These are phyloP conservation scores for Starmera quercuum DNA, from an alignment of 805 yeast species.

Conservation along the genomic window DNA sequence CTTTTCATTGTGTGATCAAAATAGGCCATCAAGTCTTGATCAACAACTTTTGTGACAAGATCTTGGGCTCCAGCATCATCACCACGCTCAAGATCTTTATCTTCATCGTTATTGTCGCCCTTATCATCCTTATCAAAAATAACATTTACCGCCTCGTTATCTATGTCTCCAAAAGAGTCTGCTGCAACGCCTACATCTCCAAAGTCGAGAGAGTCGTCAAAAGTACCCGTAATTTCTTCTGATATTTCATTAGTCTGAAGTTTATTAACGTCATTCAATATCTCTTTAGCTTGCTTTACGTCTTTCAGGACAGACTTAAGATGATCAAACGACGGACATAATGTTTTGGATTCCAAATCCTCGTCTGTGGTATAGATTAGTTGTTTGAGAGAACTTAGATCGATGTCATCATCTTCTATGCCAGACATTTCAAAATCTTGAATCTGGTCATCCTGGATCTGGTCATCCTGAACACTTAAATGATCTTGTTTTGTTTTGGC, in stretches of 20 bases:
- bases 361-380: constrained; percentile 22
- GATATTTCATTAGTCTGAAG: constrained; percentile 16
- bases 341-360: constrained; percentile 24
- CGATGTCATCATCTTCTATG: constrained; percentile 23
- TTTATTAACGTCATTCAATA: constrained; percentile 31
- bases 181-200: constrained; percentile 10
- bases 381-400: constrained; percentile 13
- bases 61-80: constrained; percentile 16
- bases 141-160: constrained; percentile 16
- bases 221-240: constrained; percentile 16
- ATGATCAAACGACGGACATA: constrained; percentile 69
- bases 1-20: constrained; percentile 63
- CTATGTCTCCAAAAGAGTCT: constrained; percentile 16
- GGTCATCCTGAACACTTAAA: no score
- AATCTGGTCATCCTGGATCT: constrained; percentile 3
- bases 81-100: constrained; percentile 11
- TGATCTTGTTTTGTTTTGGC: constrained; percentile 7
- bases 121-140: constrained; percentile 15
- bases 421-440: constrained; percentile 2
- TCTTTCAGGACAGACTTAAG: constrained; percentile 52
- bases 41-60: constrained; percentile 31
- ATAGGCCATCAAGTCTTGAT: constrained; percentile 66
- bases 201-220: constrained; percentile 10
- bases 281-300: constrained; percentile 41
- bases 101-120: constrained; percentile 3